Evolutionary conservation across 2,329 filamentous ascomycete species (phyloP), one percentile per base, ranked within the genome.

Genomic region (Curvularia sp.): DNA sequence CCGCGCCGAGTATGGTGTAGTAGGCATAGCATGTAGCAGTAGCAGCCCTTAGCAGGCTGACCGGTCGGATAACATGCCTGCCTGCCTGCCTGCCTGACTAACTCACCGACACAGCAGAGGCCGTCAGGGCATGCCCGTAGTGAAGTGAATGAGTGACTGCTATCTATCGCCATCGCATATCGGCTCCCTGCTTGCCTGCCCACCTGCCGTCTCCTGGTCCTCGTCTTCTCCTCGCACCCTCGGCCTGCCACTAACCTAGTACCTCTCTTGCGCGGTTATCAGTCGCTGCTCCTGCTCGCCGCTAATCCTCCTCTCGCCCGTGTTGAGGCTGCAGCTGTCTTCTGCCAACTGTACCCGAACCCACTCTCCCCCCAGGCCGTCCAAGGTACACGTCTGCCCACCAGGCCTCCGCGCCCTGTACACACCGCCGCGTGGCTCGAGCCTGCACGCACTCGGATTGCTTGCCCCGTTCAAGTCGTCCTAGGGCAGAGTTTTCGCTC

Each of bases 401-500:
- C 55, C 41, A 60, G 63, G 22, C 42, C 24, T 58, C 67, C 65
- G 33, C 64, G 67, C 64, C 51, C 60, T 63, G 15, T 41, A 50
- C 48, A 68, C 68, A 70, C 68, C 68, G 67, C 69, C 67, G 65
- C 65, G 61, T 48, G 57, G 66, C 65, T 63, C 65, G 49, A 48
- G 60, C 64, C 56, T 63, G 56, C 57, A 49, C 61, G 58, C 60
- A 66, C 59, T 71, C 67, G 69, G 70, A 68, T 67, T 61, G 66
- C 65, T 67, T 71, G 66, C 67, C 68, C 73, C 72, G 71, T 75
- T 67, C 63, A 69, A 64, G 63, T 54, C 53, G 63, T 57, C 53
- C 60, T 67, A 52, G 61, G 63, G 66, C 69, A 76, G 74, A 74
- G 66, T 71, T 76, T 75, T 75, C 68, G 64, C 67, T 63, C 49